Evolutionary conservation across 208 protist genomes (phyloP), one percentile per base, ranked within the genome.

Genomic region (Wallacemonas collosoma): DNA sequence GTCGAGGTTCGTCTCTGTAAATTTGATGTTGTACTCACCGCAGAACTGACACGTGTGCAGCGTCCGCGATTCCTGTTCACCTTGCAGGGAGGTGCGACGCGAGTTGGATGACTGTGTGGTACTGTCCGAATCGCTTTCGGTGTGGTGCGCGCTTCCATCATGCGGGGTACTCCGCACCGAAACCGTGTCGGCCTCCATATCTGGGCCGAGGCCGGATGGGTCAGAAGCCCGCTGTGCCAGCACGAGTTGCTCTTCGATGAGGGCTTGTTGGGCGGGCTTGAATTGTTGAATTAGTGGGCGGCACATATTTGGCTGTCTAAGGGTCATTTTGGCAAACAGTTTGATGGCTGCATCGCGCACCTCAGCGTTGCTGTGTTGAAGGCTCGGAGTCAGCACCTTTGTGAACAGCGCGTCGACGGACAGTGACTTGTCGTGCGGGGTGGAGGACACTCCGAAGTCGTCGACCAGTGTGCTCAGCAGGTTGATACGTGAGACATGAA

Each of bases 31-130:
- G 70, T 81, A 93, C 79, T 89, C 80, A 15, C 83, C 86, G 69
- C 93, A 97, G 68, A 97, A 97, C 64, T 94, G 91, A 72, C 93
- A 97, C 35, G 87, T 92, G n/a, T 75, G 75, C 40, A 80, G 62
- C 43, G 69, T 48, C 4, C 39, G 69, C 39, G 38, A 63, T 44
- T 76, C 44, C n/a, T 48, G 58, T 35, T 65, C 67, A 41, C 68
- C 26, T 39, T 56, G 68, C 14, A 45, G 45, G 12, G 70, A 57
- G 45, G 38, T 3, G 4, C 51, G 64, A 4, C 50, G 45, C 26
- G 64, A 69, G 26, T 15, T 41, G 7, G 60, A 65, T 3, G 14
- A 53, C 60, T 65, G 60, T 26, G 60, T 65, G 7, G 60, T 35
- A 17, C 60, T 65, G 43, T 65, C 60, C 11, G 60, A 50, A 17